Evolutionary conservation across 371 early-diverging fungal genomes (phyloP), one percentile per base, ranked within the genome.

Genomic region (Apophysomyces variabilis): DNA sequence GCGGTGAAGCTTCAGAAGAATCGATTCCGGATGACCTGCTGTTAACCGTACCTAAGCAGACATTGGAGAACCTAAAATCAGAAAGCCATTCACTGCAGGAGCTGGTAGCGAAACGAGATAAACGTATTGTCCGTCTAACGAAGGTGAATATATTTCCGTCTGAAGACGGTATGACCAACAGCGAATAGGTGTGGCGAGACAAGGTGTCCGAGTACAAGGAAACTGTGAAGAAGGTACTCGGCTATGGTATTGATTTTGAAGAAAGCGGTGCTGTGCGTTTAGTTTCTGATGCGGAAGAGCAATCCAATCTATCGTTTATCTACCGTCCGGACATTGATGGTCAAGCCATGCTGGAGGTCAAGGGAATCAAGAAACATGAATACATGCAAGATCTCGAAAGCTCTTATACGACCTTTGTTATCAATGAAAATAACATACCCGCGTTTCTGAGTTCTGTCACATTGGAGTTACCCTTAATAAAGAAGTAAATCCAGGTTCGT

Each of bases 381-480:
- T 89, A 84, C 57, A 76, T 87, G 66, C 71, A 77, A 9, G 74
- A 80, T 9, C 66, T 92, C 18, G 66, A 82, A 47, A 80, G 80
- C 62, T 69, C 80, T 38, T 86, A 91, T 58, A 74, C 85, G 35
- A 82, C 79, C 35, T 93, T 89, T 80, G 80, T 95, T 7, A 77
- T 81, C 46, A 82, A 89, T 64, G 74, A 82, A 9, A 83, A 85
- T 9, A 86, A 87, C 56, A 90, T 93, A 47, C 93, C 94, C 8
- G 93, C 88, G 1, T 93, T 95, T 72, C 68, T 95, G 72, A 90
- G 92, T 54, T 80, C 86, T 14, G 86, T 90, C 6, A 91, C 93
- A 1, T 67, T 90, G 62, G 85, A 87, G 56, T 72, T 90, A 45
- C 54, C 54, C 21, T 21, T 50, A 50, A 50, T 50, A 50, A 50